These are phyloP conservation scores for Monilinia fructicola DNA, from an alignment of 2,329 filamentous ascomycete genomes.

Conservation along the genomic window DNA sequence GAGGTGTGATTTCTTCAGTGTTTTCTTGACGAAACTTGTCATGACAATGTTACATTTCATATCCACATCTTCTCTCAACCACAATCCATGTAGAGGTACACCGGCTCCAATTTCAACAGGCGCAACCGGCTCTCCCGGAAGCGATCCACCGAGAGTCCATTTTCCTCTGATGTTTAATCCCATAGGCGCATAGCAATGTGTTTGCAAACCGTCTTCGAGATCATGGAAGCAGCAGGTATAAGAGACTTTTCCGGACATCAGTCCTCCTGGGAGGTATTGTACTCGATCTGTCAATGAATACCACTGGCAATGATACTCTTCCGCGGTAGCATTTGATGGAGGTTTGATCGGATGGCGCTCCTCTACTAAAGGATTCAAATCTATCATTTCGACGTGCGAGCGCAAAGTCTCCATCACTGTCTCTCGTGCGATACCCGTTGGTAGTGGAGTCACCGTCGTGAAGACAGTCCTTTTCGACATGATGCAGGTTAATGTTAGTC, in stretches of 20 bases:
- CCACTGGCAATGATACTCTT: constrained; percentile 74
- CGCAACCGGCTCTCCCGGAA: constrained; percentile 67
- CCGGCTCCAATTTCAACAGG: constrained; percentile 65
- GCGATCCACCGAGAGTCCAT: constrained; percentile 72
- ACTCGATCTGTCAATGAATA: constrained; percentile 78
- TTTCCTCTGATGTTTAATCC: constrained; percentile 76
- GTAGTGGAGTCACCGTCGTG: constrained; percentile 77
- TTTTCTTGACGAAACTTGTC: constrained; percentile 76
- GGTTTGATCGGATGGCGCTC: constrained; percentile 67
- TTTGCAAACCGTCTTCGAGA: constrained; percentile 70
- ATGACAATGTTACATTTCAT: constrained; percentile 79
- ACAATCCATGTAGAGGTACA: constrained; percentile 67
- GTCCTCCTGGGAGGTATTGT: constrained; percentile 66
- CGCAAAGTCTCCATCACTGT: constrained; percentile 75
- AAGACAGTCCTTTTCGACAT: constrained; percentile 54
- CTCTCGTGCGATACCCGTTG: constrained; percentile 63
- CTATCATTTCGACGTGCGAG: constrained; percentile 79
- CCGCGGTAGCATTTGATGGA: constrained; percentile 63
- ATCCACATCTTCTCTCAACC: constrained; percentile 81
- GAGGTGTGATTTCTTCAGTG: constrained; percentile 72
- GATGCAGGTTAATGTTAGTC: background rate
- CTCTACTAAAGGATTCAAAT: constrained; percentile 60
- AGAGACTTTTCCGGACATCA: constrained; percentile 64
- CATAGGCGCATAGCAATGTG: constrained; percentile 79
- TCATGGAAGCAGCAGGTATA: constrained; percentile 84